phyloP scores from a whole-genome alignment of 139 green algal genomes.

The Gonium pectorale region DNA sequence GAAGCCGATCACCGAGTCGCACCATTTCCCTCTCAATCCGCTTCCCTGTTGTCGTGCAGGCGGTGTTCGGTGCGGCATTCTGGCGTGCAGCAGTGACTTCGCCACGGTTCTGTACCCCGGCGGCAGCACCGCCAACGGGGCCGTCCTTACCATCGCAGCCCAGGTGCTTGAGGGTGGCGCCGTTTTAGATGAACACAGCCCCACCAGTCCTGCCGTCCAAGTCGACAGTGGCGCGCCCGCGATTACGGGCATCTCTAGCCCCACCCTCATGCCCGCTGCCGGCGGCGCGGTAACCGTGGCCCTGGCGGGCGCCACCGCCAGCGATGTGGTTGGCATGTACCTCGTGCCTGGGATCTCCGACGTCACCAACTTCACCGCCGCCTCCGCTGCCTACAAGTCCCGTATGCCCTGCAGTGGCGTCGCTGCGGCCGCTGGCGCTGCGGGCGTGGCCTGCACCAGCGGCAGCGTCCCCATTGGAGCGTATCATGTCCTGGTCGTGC shows the following conservation, averaged over 20 bases:
- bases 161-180: background rate
- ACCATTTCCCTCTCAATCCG: too few species aligned
- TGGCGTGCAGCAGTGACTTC: background rate
- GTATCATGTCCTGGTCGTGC: constrained; percentile 34
- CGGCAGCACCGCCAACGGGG: background rate
- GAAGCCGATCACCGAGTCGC: too few species aligned
- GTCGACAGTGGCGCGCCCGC: background rate
- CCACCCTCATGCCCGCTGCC: background rate
- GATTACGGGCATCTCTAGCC: background rate
- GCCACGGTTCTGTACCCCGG: constrained; percentile 16
- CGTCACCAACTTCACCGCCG: background rate
- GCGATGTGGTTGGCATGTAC: background rate
- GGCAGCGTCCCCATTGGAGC: background rate
- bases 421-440: background rate
- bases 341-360: background rate
- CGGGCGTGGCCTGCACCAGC: background rate
- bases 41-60: too few species aligned
- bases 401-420: background rate
- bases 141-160: background rate
- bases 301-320: background rate
- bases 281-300: constrained; percentile 15
- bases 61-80: background rate
- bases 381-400: background rate
- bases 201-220: background rate
- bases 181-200: background rate